Evolutionary conservation across 139 green algal species (phyloP).

Genomic region (Chlorella sp.): DNA sequence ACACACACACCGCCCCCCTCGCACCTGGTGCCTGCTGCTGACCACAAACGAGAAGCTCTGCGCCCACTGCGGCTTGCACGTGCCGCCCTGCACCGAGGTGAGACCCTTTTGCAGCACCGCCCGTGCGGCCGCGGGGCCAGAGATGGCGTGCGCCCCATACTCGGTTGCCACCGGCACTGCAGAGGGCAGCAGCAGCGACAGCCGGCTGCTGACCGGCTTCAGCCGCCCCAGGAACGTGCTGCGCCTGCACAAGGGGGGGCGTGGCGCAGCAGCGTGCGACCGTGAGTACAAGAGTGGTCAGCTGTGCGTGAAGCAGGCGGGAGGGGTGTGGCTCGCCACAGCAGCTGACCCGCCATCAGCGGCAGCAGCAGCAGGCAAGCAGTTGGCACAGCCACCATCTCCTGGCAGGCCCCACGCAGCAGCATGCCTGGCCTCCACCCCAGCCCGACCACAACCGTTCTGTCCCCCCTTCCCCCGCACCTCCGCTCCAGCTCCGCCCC

Average conservation of each 20-base stretch:
- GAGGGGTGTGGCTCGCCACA: not conserved
- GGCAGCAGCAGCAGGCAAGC: not conserved
- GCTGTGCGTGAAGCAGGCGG: not conserved
- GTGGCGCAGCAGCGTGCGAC: not conserved
- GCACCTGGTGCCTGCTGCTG: slow-evolving; percentile 19
- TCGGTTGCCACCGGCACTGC: not conserved
- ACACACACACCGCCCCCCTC: not conserved
- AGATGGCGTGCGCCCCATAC: not conserved
- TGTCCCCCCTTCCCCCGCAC: no score
- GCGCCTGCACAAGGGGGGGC: not conserved
- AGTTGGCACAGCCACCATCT: no score
- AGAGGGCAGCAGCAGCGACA: slow-evolving; percentile 38
- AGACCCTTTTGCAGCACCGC: slow-evolving; percentile 39
- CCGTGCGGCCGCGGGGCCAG: not conserved
- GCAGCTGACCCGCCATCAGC: not conserved
- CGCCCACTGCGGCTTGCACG: slow-evolving; percentile 28
- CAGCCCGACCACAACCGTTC: no score
- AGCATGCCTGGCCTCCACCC: no score
- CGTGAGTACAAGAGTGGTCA: not conserved
- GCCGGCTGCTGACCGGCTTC: slow-evolving; percentile 33
- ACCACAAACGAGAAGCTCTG: slow-evolving; percentile 42
- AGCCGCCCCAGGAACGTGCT: slow-evolving; percentile 45
- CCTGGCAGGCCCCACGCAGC: no score
- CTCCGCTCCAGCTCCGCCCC: slow-evolving; percentile 36
- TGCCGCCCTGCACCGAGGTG: slow-evolving; percentile 23